phyloP scores from a whole-genome alignment of 306 rosid genomes.

The Quercus variabilis region DNA sequence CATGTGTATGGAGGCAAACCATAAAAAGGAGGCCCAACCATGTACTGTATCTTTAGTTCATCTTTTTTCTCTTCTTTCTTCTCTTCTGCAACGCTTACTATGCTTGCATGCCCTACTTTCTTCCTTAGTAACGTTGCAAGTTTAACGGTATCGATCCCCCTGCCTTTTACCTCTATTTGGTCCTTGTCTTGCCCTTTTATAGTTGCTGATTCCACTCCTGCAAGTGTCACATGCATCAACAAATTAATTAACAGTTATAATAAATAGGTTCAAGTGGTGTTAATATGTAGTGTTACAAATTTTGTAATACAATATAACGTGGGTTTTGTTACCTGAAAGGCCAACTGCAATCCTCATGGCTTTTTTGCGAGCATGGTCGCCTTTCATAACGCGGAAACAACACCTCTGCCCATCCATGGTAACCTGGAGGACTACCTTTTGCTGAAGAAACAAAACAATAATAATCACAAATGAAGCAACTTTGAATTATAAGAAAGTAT shows the following conservation, averaged over 20 bases:
- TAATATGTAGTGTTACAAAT: no score
- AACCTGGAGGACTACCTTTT: conserved; percentile 34
- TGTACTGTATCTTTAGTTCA: background rate
- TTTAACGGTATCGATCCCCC: conserved; percentile 18
- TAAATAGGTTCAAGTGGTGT: no score
- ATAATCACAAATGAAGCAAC: no score
- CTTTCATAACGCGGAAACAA: background rate
- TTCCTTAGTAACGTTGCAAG: conserved; percentile 31
- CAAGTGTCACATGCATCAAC: background rate
- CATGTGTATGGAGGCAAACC: background rate
- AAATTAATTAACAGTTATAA: background rate
- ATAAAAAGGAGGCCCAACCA: background rate
- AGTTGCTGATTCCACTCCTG: conserved; percentile 27
- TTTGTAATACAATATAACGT: no score
- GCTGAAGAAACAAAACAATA: conserved; percentile 13
- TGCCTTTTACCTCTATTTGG: conserved; percentile 32
- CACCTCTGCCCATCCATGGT: conserved; percentile 12
- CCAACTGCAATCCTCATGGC: conserved; percentile 37
- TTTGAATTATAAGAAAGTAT: no score
- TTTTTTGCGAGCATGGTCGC: background rate
- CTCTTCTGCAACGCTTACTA: conserved; percentile 15
- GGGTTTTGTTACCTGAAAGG: conserved; percentile 20
- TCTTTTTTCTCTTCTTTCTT: conserved; percentile 4
- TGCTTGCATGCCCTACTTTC: conserved; percentile 21
- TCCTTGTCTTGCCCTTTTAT: conserved; percentile 16